Conservation (phyloP, 1,284 basidiomycete genomes). For the Exobasidium rhododendri region DNA sequence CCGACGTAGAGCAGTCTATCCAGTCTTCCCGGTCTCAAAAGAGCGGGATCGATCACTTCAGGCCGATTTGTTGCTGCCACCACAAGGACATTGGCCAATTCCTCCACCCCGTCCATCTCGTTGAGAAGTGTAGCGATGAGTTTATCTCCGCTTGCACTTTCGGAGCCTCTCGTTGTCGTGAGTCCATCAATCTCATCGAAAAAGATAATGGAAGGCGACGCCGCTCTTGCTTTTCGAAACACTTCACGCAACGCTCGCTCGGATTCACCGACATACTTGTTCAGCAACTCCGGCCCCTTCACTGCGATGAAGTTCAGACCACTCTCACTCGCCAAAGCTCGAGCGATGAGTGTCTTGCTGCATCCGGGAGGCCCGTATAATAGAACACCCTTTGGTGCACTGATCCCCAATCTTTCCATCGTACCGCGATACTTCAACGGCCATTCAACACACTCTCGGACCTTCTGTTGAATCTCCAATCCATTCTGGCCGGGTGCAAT, state of each 20-base stretch:
- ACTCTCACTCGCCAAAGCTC: constrained; percentile 80
- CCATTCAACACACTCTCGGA: constrained; percentile 67
- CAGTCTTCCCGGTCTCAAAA: constrained; percentile 92
- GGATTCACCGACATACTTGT: constrained; percentile 96
- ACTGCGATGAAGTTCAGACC: constrained; percentile 97
- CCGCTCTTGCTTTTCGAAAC: constrained; percentile 89
- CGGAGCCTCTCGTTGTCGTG: constrained; percentile 69
- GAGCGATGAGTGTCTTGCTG: constrained; percentile 90
- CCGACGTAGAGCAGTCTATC: constrained; percentile 93
- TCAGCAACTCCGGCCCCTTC: constrained; percentile 84
- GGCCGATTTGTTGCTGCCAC: constrained; percentile 95
- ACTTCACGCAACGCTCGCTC: constrained; percentile 91
- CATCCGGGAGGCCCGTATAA: constrained; percentile 97
- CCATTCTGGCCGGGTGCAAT: constrained; percentile 58
- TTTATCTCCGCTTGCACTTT: constrained; percentile 62
- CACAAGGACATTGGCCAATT: constrained; percentile 84
- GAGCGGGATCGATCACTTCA: constrained; percentile 84
- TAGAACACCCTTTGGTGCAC: constrained; percentile 82
- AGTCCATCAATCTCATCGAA: constrained; percentile 98
- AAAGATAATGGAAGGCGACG: constrained; percentile 90
- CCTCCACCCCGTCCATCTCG: constrained; percentile 95
- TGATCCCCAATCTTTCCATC: constrained; percentile 81
- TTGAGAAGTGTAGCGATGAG: constrained; percentile 90
- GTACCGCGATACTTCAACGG: constrained; percentile 79
- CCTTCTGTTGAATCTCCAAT: constrained; percentile 31